A percentile compares a stretch with the other conserved stretches of the same genome.
Evolutionary conservation across 495 filamentous ascomycete species (phyloP).

Genomic region (Evernia prunastri): DNA sequence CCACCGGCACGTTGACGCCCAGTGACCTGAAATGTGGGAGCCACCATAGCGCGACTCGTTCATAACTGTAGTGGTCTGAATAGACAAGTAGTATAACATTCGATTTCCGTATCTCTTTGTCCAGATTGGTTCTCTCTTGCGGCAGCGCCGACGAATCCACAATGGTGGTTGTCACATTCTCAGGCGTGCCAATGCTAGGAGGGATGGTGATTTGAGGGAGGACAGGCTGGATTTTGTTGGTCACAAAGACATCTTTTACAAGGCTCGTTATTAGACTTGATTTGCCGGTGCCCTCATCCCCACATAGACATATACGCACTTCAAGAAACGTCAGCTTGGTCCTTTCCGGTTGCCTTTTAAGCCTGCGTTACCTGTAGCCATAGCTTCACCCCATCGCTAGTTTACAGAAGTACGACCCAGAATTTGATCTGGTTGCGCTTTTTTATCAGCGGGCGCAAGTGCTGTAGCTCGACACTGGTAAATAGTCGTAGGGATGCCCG

Average conservation of each 20-base stretch:
- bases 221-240: constrained; percentile 86
- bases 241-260: constrained; percentile 92
- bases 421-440: background rate
- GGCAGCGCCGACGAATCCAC: constrained; percentile 95
- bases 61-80: constrained; percentile 97
- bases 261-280: constrained; percentile 51
- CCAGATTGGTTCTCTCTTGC: constrained; percentile 78
- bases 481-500: no score
- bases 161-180: constrained; percentile 91
- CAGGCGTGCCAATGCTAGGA: constrained; percentile 77
- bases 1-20: constrained; percentile 96
- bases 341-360: background rate
- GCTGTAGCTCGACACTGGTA: background rate
- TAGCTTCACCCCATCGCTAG: background rate
- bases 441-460: background rate
- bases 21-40: constrained; percentile 94
- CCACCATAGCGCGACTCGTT: constrained; percentile 95
- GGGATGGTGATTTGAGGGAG: constrained; percentile 92
- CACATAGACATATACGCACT: constrained; percentile 95
- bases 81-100: constrained; percentile 98
- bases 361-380: constrained; percentile 16
- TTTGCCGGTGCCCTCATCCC: constrained; percentile 72
- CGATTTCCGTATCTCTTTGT: constrained; percentile 90
- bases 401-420: background rate
- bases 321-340: constrained; percentile 21